Conservation (phyloP, 306 rosid species). For the Begonia fuchsioides region DNA sequence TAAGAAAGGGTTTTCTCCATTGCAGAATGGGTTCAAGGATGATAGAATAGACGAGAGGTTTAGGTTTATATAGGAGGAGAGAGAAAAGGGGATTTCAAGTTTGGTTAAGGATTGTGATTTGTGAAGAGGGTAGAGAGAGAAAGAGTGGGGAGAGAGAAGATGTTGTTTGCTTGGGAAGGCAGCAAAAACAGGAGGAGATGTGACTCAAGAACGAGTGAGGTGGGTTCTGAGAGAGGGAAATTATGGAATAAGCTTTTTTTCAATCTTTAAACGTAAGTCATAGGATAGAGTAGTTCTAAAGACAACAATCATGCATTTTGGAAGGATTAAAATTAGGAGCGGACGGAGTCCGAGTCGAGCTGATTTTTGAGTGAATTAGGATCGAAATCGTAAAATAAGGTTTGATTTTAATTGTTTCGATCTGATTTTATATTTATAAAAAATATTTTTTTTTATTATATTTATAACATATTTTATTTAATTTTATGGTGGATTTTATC, state of each 20-base stretch:
- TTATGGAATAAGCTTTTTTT: background rate
- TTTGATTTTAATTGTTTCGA: no score
- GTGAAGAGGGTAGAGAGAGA: conserved; percentile 1
- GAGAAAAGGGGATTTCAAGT: background rate
- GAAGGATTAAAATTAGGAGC: background rate
- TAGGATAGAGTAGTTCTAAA: background rate
- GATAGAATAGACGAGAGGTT: background rate
- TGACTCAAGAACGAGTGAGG: background rate
- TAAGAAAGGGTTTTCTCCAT: background rate
- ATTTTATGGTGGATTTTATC: no score
- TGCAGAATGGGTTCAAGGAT: background rate
- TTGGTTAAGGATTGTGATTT: conserved; percentile 2
- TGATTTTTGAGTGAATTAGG: no score
- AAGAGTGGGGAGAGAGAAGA: conserved; percentile 4
- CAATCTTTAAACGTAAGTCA: conserved; percentile 4
- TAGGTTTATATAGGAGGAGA: conserved; percentile 1
- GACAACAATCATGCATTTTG: background rate
- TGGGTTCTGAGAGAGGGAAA: background rate
- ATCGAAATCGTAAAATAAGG: no score
- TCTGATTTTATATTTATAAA: no score
- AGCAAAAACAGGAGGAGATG: conserved; percentile 9
- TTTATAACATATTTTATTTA: no score
- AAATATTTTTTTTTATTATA: no score
- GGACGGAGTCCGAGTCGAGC: no score
- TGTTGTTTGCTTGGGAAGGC: conserved; percentile 10